These are phyloP conservation scores for Paecilomyces variotii DNA, from an alignment of 2,329 filamentous ascomycete genomes.

Conservation along the genomic window DNA sequence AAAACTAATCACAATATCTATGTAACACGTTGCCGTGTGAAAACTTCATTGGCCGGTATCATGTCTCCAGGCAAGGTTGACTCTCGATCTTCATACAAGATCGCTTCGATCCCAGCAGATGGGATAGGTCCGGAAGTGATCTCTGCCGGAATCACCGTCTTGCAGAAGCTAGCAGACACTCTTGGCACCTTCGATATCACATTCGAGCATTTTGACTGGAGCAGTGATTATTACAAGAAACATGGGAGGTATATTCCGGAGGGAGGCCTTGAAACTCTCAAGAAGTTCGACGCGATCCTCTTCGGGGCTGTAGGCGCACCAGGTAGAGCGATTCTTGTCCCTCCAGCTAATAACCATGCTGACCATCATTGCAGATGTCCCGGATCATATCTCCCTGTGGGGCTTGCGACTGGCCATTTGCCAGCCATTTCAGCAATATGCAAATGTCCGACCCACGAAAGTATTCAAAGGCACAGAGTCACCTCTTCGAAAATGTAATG, in stretches of 20 bases:
- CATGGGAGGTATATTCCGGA: slow-evolving; percentile 47
- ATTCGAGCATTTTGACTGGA: slow-evolving; percentile 12
- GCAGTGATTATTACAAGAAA: slow-evolving; percentile 41
- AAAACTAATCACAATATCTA: not conserved
- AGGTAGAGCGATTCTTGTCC: not conserved
- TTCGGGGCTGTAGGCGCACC: slow-evolving; percentile 31
- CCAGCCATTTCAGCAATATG: slow-evolving; percentile 49
- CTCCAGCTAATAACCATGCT: not conserved
- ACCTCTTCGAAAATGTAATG: slow-evolving; percentile 39
- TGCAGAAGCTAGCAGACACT: slow-evolving; percentile 38
- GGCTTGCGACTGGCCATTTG: slow-evolving; percentile 49
- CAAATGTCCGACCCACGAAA: slow-evolving; percentile 48
- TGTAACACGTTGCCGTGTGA: not conserved
- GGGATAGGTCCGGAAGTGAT: slow-evolving; percentile 64
- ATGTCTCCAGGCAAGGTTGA: slow-evolving; percentile 3
- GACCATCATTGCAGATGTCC: slow-evolving; percentile 34
- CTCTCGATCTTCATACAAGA: slow-evolving; percentile 30
- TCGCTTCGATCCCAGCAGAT: slow-evolving; percentile 61
- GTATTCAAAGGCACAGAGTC: slow-evolving; percentile 46
- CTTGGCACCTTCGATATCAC: slow-evolving; percentile 21
- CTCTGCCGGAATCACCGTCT: slow-evolving; percentile 53
- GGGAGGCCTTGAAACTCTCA: slow-evolving; percentile 43
- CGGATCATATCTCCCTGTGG: slow-evolving; percentile 52
- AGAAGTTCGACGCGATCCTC: slow-evolving; percentile 47
- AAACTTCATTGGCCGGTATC: not conserved